phyloP scores from a whole-genome alignment of 179 eudicot species.

The Nepenthes alata region DNA sequence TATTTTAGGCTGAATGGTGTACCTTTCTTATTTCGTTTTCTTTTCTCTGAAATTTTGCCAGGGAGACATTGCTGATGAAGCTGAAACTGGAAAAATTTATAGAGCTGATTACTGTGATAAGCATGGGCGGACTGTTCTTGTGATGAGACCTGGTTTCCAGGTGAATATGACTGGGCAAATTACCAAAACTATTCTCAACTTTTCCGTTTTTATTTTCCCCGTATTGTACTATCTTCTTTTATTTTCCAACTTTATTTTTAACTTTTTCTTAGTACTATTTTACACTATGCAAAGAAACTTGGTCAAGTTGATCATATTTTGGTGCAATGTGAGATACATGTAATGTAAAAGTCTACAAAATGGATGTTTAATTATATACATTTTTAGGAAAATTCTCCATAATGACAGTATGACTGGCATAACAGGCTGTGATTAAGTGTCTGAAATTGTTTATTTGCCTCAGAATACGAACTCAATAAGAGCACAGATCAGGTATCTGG shows the following conservation, averaged over 20 bases:
- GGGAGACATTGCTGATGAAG: conserved; percentile 79
- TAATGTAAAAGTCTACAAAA: too few relatives aligned
- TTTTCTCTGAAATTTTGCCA: conserved; percentile 7
- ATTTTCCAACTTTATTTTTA: too few relatives aligned
- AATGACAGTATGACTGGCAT: too few relatives aligned
- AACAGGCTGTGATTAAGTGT: neutral
- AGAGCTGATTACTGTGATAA: conserved; percentile 56
- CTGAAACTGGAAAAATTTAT: conserved; percentile 80
- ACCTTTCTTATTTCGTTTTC: neutral
- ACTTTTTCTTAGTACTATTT: too few relatives aligned
- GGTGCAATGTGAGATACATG: too few relatives aligned
- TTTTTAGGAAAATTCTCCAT: too few relatives aligned
- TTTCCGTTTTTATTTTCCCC: neutral
- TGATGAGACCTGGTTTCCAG: conserved; percentile 83
- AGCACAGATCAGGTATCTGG: conserved; percentile 68
- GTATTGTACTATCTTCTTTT: neutral
- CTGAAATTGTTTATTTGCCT: conserved; percentile 6
- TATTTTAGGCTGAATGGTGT: too few relatives aligned
- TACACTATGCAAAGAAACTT: too few relatives aligned
- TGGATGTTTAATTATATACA: too few relatives aligned
- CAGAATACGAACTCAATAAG: conserved; percentile 70
- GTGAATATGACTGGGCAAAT: conserved; percentile 16
- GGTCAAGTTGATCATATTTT: too few relatives aligned
- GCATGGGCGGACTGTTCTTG: conserved; percentile 74
- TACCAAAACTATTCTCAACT: neutral